phyloP scores from a whole-genome alignment of 2,329 filamentous ascomycete species.

The Lasiodiplodia citricola region DNA sequence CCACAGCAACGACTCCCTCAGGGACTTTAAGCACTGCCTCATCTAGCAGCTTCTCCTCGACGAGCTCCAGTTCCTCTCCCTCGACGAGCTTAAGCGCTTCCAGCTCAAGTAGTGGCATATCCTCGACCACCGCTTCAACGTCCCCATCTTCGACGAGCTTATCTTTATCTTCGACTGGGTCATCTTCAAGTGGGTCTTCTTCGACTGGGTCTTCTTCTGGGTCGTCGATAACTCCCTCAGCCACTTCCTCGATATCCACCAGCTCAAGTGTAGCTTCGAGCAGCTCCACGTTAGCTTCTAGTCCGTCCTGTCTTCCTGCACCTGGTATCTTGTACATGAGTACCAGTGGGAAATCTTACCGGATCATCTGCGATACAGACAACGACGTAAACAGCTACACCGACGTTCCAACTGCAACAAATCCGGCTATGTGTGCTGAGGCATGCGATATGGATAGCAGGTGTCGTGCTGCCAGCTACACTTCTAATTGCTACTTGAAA shows the following conservation, averaged over 20 bases:
- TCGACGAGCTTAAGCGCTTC: no score
- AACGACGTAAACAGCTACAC: background rate
- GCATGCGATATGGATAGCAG: background rate
- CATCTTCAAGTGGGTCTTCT: background rate
- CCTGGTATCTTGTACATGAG: background rate
- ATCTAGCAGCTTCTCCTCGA: no score
- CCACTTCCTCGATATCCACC: background rate
- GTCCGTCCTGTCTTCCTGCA: background rate
- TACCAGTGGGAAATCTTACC: background rate
- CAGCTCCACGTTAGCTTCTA: background rate
- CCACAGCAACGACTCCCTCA: no score
- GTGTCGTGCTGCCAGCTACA: background rate
- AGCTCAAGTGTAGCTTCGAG: background rate
- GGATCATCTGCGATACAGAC: slow-evolving; percentile 4
- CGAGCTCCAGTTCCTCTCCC: no score
- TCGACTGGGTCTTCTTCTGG: background rate
- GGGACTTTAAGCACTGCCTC: no score
- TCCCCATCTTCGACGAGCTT: background rate
- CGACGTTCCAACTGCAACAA: background rate
- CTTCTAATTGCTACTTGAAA: background rate
- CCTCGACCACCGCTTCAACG: background rate
- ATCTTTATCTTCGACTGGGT: no score
- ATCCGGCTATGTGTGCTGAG: background rate
- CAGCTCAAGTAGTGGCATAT: background rate
- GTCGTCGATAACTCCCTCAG: background rate